Base-by-base conservation (phyloP, 192 early-diverging fungal species). In the Spizellomyces sp. region DNA sequence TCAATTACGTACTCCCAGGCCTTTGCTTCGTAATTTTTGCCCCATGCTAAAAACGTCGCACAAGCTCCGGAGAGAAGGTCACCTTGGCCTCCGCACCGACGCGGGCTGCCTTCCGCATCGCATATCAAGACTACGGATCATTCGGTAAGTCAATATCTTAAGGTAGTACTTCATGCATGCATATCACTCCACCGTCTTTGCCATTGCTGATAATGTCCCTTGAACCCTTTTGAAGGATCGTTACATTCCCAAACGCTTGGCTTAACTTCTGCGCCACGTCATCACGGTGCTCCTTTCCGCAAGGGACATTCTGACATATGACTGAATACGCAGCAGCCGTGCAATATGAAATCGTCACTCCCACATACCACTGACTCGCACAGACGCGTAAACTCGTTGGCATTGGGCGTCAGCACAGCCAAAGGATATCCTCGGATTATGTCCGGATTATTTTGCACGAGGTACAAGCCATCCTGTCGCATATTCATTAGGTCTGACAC, bases 1-100 rank as follows among this genome's bases (percentile, higher is more conserved):
- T 0, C 21, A 46, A 36, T 36, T 14, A 71, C 78, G 62, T 84
- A 86, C 78, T 84, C 76, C 87, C 88, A 90, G 9, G 83, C 75
- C 7, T 78, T 75, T 6, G 81, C 80, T 58, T 88, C 72, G 73
- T 93, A 91, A 15, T 76, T 76, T 45, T 71, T 62, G 19, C 67
- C 92, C 98, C 98, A 99, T 0, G 91, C 91, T 50, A 98, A 58
- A 41, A 96, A 96, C 10, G 96, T 86, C 0, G 90, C 92, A 41
- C 94, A 74, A 6, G 88, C 68, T 15, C 98, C 98, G 10, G 92
- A 86, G 27, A 99, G 81, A 6, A 99, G 79, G 75, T 99, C 98
- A 43, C 98, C 98, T 69, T 98, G 98, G 1, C 98, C 96, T 19
- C 98, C 98, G 72, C 94, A 95, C 12, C 98, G 79, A 55, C 95